Base-by-base conservation (phyloP, 1,139 yeast species). In the Pichia norvegensis region DNA sequence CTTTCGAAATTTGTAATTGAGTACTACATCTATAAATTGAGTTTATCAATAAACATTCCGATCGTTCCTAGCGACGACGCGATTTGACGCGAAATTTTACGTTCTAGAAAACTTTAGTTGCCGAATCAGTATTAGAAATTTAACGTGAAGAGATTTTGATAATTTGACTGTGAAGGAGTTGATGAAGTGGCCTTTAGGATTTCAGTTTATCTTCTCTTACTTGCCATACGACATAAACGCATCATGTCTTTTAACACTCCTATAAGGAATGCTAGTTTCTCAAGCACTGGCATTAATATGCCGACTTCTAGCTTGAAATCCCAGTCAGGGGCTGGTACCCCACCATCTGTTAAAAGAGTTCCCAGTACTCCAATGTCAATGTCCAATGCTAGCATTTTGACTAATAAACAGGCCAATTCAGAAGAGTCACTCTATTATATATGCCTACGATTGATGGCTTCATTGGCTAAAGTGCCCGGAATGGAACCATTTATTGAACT, bases 371-470 rank as follows among this genome's bases (percentile, higher is more conserved):
- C 79, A 14, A 61, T 72, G 47, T 68, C 80, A 14, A 62, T 72
- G 47, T 68, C 62, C 45, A 66, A 64, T 42, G 68, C 68, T 46
- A 62, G 58, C 44, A 59, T 68, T 56, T 62, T 72, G 17, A 72
- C 85, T 74, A 85, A 85, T 64, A 73, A 74, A 52, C 76, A 74
- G 49, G 85, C 85, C n/a, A 67, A 73, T 22, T 77, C 81, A 22
- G 71, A 73, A 48, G 88, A 83, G 51, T 90, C 95, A 41, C 68
- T 90, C 36, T 87, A 77, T 64, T 84, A 81, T 61, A 77, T 85
- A 46, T 84, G 95, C 60, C 65, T 73, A 36, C 67, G 70, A 17
- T 68, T 88, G 49, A 74, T 79, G 60, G 70, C 67, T 48, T 69
- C 85, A 49, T 68, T 90, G 43, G 76, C 73, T 44, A 67, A 70